Evolutionary conservation across 139 green algal genomes (phyloP), one percentile per base, ranked within the genome.

Genomic region (Desmodesmus armatus): DNA sequence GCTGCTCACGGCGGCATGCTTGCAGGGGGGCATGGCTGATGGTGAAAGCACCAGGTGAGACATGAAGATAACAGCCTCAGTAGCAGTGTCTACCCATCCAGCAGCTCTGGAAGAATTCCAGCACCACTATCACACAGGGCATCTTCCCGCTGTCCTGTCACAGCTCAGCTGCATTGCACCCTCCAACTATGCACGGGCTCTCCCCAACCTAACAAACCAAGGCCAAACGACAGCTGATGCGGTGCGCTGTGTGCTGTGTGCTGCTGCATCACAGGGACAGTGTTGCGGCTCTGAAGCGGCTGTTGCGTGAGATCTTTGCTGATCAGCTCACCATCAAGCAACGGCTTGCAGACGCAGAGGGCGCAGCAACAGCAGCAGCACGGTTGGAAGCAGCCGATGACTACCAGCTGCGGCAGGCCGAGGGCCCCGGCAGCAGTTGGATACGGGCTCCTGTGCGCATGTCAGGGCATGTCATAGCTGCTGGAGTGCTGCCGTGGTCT

Each of bases 241-340:
- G 47, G 7, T 13, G 47, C 47, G 9, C 47, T 55, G 47, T 55
- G 47, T 80, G 35, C 77, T 44, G 62, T n/a, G 40, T 5, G 37
- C 39, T 25, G 37, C 70, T 55, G 70, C 70, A 39, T 13, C 31
- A 29, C 69, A 80, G 69, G 49, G 85, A 93, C 5, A 83, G 88
- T 51, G 53, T 94, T 21, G 39, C 33, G 2, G 49, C 79, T 0
- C 69, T 93, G 2, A 92, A 90, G 53, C 82, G 91, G 27, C 84
- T 94, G 21, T 70, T 88, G 43, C 82, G 87, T 17, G 91, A 94
- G 39, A 47, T 81, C 0, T 94, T 94, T 78, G 80, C 78, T 0
- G 87, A 92, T 4, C 78, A 92, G 17, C 75, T 94, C 15, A 80
- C 77, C 29, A 39, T 91, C 5, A 85, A 78, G 31, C 41, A 39